Evolutionary conservation across 768 basidiomycete genomes (phyloP), one percentile per base, ranked within the genome.

Genomic region (Russula vinacea): DNA sequence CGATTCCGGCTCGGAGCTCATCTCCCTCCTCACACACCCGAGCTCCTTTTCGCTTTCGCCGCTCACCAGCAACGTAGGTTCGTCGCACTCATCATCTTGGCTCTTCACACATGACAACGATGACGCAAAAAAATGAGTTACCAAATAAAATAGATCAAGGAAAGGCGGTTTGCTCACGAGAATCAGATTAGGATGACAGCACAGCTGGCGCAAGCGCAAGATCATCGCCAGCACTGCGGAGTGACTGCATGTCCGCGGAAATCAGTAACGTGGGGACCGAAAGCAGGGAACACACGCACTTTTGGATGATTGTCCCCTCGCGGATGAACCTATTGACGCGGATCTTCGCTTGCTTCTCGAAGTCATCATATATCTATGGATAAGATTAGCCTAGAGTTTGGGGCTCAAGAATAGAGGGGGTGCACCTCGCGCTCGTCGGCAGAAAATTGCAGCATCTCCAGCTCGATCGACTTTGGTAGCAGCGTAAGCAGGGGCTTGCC

Each of bases 101-200:
- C 76, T 75, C 79, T 81, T 57, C 13, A n/a, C 17, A 37, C 13
- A 14, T 37, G 33, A 60, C 10, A 1, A 24, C 24, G 53, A 8
- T 26, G 35, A 29, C 26, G n/a, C 47, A 33, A 16, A 58, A 55
- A 26, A 35, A 42, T 58, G 24, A 42, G 45, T 26, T 59, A 11
- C 29, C 29, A 49, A 29, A 22, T 40, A 35, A 17, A 7, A 9
- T 32, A 37, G 11, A 59, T 16, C 13, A 1, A 11, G 5, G 44
- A 33, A 49, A 44, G 19, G 49, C 64, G 44, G 19, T 17, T 70
- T 66, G 71, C 81, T 37, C 56, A 87, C 86, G 44, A 89, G 76
- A 47, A 89, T 84, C 6, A 92, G 81, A 69, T 85, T 77, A 0
- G 89, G 89, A 71, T 90, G 89, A 66, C 83, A 83, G 70, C 87